Percentiles rank a stretch among this genome's conserved stretches.
Evolutionary conservation across 2,329 filamentous ascomycete species (phyloP).

Genomic region (Talaromyces funiculosus): DNA sequence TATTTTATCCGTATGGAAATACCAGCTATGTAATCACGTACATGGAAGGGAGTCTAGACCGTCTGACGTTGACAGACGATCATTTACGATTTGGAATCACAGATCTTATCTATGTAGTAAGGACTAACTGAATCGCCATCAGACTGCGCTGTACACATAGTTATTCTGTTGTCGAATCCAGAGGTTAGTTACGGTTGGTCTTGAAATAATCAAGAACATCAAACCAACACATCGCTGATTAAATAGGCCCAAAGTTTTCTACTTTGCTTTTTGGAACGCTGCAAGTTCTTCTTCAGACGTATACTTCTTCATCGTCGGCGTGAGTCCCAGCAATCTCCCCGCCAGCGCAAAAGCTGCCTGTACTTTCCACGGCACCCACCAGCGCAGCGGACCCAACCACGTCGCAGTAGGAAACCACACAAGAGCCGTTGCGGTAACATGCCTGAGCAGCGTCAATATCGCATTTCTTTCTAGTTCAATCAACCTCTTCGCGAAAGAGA

Average conservation of each 20-base stretch:
- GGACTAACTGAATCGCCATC: no score
- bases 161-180: no score
- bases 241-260: neutral
- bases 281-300: constrained; percentile 6
- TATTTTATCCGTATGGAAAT: neutral
- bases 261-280: neutral
- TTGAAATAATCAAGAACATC: no score
- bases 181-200: no score
- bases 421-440: neutral
- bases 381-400: constrained; percentile 1
- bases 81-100: no score
- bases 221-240: neutral
- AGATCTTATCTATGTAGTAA: no score
- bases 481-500: no score
- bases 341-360: neutral
- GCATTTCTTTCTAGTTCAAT: no score
- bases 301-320: constrained; percentile 2
- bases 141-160: no score
- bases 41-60: neutral
- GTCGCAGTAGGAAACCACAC: constrained; percentile 3
- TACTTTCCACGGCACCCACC: constrained; percentile 6
- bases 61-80: neutral
- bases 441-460: neutral
- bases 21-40: no score
- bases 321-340: constrained; percentile 1